Evolutionary conservation across 1,284 basidiomycete species (phyloP), one percentile per base, ranked within the genome.

Genomic region (Sporisorium scitamineum): DNA sequence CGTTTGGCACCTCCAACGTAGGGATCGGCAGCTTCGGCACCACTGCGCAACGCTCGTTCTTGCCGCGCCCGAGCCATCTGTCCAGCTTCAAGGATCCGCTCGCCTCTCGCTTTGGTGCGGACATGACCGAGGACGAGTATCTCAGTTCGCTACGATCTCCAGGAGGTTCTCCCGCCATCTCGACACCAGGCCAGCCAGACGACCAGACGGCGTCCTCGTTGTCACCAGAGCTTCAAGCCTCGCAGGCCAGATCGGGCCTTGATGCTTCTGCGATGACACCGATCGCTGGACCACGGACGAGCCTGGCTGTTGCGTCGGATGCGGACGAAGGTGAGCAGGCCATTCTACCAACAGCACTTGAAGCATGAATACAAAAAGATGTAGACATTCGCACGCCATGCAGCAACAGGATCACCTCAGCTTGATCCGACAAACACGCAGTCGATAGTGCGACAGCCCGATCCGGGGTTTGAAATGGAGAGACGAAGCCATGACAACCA

Each of bases 61-160:
- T 59, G 16, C 20, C 41, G 9, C 62, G 63, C 20, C 59, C 63
- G 2, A 39, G 54, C 13, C 69, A 61, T 32, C 34, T 65, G 24
- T 24, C 55, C 9, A 69, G 32, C 57, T 42, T 70, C 32, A 10
- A 42, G 18, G 61, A 70, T 32, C 52, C 53, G 16, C 54, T 74
- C 9, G 53, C 51, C 14, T 20, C 54, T 32, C 56, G 50, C 8
- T 71, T 56, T 24, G 73, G 64, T 11, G 32, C 59, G 11, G 54
- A 67, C 16, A 57, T 74, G 59, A 61, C 70, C 1, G 76, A 78
- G 42, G 71, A 75, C 41, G 76, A 78, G 31, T 78, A 78, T 26
- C 60, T 78, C 20, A 69, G 50, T 6, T 68, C 72, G 32, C 54
- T 78, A 0, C 61, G 60, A 37, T 78, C 76, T 9, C 71, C 76